Base-by-base conservation (phyloP, 1,284 basidiomycete genomes). In the Sporisorium scitamineum region DNA sequence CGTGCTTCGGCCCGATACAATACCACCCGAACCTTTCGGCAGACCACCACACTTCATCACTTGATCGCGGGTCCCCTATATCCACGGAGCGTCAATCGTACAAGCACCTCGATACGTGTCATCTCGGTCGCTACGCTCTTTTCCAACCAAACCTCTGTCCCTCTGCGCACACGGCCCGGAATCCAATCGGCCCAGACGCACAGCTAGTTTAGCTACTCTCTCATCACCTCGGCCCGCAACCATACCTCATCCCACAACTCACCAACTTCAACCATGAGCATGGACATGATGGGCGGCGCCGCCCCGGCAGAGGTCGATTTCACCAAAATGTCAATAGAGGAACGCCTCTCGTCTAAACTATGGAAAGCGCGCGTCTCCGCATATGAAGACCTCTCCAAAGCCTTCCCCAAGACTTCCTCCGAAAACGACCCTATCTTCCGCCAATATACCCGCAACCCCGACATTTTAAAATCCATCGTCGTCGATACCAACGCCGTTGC, bases 361-460 rank as follows among this genome's bases (percentile, higher is more conserved):
- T 99, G 96, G 96, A 99, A 99, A 87, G 96, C 97, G 54, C 91
- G 96, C 78, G 90, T 97, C 80, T 94, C 91, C 83, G 97, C 91
- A 61, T 99, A 99, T 86, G 93, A 94, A 86, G 88, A 93, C 50
- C 90, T 98, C 73, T 90, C 70, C 37, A 64, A 68, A 39, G 44
- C 64, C 2, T 85, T 84, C 59, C 54, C 78, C n/a, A 78, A 70
- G 14, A 79, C 95, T 42, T 92, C 92, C 74, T 94, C 94, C 54
- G 96, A 98, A 85, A 90, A 90, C 73, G 96, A 98, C 88, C 94
- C 95, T 55, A 92, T 93, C 52, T 99, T 99, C 88, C 91, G 90
- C 80, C 93, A 94, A 26, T 98, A 94, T 86, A 86, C 93, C 77
- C 78, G 80, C 39, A 91, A 92, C 76, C 87, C 90, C 10, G 92